Evolutionary conservation across 805 yeast species (phyloP).

Genomic region (Ogataea kodamae): DNA sequence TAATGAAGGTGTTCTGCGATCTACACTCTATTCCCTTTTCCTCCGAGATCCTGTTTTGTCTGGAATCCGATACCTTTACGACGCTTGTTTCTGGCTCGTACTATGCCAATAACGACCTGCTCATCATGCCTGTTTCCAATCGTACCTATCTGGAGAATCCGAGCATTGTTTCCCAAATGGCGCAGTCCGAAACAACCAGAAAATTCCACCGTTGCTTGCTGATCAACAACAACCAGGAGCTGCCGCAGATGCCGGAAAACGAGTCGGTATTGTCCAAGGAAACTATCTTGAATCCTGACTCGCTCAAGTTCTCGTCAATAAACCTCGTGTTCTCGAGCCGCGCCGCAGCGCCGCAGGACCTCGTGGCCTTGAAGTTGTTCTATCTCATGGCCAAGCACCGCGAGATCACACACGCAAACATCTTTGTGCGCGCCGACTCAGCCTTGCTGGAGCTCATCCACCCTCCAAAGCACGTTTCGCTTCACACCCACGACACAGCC

Average conservation of each 20-base stretch:
- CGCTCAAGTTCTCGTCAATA: conserved; percentile 6
- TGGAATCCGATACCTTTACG: conserved; percentile 26
- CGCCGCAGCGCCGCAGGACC: conserved; percentile 1
- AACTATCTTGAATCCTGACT: conserved; percentile 8
- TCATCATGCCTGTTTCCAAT: conserved; percentile 24
- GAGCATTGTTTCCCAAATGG: conserved; percentile 3
- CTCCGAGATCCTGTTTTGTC: conserved; percentile 31
- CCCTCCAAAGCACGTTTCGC: conserved; percentile 3
- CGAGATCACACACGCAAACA: conserved; percentile 6
- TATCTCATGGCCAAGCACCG: conserved; percentile 8
- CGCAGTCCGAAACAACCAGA: conserved; percentile 4
- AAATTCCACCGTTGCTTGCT: conserved; percentile 23
- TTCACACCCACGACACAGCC: background rate
- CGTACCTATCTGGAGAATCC: conserved; percentile 11
- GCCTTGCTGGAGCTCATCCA: conserved; percentile 3
- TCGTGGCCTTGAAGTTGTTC: conserved; percentile 8
- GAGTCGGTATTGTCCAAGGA: conserved; percentile 8
- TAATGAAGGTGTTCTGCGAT: conserved; percentile 33
- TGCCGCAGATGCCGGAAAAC: background rate
- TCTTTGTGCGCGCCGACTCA: conserved; percentile 5
- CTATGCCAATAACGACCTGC: conserved; percentile 21
- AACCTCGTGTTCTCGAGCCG: conserved; percentile 5
- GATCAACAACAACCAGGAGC: conserved; percentile 28
- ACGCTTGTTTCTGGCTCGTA: conserved; percentile 23
- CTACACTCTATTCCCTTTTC: conserved; percentile 29